A percentile compares a stretch with the other conserved stretches of the same genome.
Evolutionary conservation across 2,329 filamentous ascomycete species (phyloP).

Genomic region (Hansfordia pulvinata): DNA sequence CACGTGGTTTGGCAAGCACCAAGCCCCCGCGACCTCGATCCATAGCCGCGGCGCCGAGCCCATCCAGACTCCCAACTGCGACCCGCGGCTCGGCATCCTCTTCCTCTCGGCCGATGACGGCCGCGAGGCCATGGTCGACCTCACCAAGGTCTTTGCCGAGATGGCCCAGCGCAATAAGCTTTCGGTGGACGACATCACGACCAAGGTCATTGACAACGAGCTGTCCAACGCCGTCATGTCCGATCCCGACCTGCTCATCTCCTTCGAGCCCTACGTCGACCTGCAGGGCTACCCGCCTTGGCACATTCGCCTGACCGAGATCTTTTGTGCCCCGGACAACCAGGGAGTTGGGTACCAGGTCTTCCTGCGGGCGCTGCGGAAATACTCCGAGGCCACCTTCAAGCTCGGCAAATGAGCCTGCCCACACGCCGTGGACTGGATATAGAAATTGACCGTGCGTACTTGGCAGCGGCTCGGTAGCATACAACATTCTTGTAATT

Average conservation of each 20-base stretch:
- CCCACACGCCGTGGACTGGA: slow-evolving; percentile 1
- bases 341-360: slow-evolving; percentile 85
- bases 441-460: slow-evolving; percentile 1
- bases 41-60: slow-evolving; percentile 27
- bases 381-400: slow-evolving; percentile 80
- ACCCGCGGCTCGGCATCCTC: slow-evolving; percentile 43
- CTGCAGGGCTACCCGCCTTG: slow-evolving; percentile 90
- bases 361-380: slow-evolving; percentile 73
- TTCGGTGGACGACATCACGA: slow-evolving; percentile 65
- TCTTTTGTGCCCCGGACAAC: slow-evolving; percentile 68
- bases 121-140: slow-evolving; percentile 83
- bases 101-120: slow-evolving; percentile 83
- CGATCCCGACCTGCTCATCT: slow-evolving; percentile 79
- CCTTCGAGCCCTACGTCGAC: slow-evolving; percentile 75
- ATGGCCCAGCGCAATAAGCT: slow-evolving; percentile 91
- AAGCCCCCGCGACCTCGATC: slow-evolving; percentile 52
- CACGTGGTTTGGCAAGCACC: slow-evolving; percentile 70
- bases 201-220: slow-evolving; percentile 80
- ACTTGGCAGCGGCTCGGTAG: too few relatives aligned
- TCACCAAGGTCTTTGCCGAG: slow-evolving; percentile 85
- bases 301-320: slow-evolving; percentile 91
- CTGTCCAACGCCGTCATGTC: slow-evolving; percentile 66
- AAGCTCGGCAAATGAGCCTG: slow-evolving; percentile 52
- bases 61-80: slow-evolving; percentile 16
- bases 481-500: too few relatives aligned